These are phyloP conservation scores for Lithohypha guttulata DNA, from an alignment of 2,329 filamentous ascomycete species.

Conservation along the genomic window DNA sequence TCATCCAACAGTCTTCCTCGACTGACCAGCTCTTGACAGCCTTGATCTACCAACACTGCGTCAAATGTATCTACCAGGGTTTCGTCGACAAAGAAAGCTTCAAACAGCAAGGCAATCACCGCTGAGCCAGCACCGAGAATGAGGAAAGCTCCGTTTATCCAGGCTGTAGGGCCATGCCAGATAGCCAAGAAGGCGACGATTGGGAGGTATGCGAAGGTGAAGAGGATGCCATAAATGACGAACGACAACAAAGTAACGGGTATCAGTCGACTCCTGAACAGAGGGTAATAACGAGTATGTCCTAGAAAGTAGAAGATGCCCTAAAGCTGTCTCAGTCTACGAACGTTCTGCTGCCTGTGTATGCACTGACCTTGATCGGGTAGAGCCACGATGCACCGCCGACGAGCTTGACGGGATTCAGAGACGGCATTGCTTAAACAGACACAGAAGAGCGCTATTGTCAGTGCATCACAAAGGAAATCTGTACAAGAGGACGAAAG, in stretches of 20 bases:
- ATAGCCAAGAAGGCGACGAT: constrained; percentile 81
- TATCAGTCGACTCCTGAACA: constrained; percentile 66
- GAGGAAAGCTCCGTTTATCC: constrained; percentile 76
- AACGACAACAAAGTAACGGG: constrained; percentile 72
- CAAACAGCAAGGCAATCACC: constrained; percentile 56
- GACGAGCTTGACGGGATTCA: constrained; percentile 10
- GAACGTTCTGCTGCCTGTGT: not conserved
- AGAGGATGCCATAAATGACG: constrained; percentile 74
- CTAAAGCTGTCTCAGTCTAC: constrained; percentile 25
- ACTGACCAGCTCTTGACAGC: constrained; percentile 57
- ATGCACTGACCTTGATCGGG: constrained; percentile 34
- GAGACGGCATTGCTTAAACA: too few relatives aligned
- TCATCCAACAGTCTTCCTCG: constrained; percentile 54
- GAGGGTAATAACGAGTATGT: constrained; percentile 70
- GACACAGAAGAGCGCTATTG: too few relatives aligned
- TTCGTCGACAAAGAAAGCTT: constrained; percentile 73
- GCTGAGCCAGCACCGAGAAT: constrained; percentile 60
- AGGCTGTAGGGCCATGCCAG: constrained; percentile 79
- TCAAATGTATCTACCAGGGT: constrained; percentile 75
- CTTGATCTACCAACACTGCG: constrained; percentile 67
- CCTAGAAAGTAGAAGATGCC: constrained; percentile 74
- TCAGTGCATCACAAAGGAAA: too few relatives aligned
- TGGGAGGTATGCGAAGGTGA: constrained; percentile 77
- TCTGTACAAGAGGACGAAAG: too few relatives aligned
- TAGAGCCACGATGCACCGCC: constrained; percentile 35